Evolutionary conservation across 257 asterid genomes (phyloP).

Genomic region (Thymus mandschuricus): DNA sequence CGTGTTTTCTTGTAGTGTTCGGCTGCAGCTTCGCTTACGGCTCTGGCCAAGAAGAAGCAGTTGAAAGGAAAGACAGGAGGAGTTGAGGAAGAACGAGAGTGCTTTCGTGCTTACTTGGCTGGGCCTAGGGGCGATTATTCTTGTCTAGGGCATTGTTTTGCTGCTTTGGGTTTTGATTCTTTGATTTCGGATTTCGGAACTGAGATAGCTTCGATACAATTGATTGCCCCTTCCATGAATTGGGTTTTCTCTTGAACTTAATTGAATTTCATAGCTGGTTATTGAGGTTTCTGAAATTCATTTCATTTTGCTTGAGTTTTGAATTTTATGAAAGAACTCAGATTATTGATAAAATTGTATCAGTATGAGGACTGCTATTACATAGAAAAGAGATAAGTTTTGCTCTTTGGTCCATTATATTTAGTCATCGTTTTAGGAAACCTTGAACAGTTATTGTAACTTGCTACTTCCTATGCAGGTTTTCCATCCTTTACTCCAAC

Average conservation of each 20-base stretch:
- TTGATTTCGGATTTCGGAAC: too few species aligned
- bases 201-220: too few species aligned
- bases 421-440: background rate
- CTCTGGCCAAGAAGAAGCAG: constrained; percentile 54
- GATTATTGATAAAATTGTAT: background rate
- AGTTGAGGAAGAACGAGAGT: constrained; percentile 64
- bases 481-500: constrained; percentile 97
- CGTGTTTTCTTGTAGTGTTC: constrained; percentile 1
- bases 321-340: background rate
- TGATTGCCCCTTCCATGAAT: background rate
- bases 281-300: background rate
- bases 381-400: background rate
- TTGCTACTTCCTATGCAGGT: constrained; percentile 49
- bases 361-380: background rate
- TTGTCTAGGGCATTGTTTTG: constrained; percentile 69
- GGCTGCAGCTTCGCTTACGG: constrained; percentile 28
- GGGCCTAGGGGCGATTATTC: constrained; percentile 78
- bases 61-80: constrained; percentile 58
- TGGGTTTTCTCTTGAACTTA: background rate
- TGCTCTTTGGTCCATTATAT: background rate
- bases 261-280: too few species aligned
- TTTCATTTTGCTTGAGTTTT: too few species aligned
- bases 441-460: background rate
- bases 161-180: constrained; percentile 69
- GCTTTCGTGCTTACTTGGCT: constrained; percentile 93